phyloP scores from a whole-genome alignment of 2,329 filamentous ascomycete species.

The Fusarium nodosum region DNA sequence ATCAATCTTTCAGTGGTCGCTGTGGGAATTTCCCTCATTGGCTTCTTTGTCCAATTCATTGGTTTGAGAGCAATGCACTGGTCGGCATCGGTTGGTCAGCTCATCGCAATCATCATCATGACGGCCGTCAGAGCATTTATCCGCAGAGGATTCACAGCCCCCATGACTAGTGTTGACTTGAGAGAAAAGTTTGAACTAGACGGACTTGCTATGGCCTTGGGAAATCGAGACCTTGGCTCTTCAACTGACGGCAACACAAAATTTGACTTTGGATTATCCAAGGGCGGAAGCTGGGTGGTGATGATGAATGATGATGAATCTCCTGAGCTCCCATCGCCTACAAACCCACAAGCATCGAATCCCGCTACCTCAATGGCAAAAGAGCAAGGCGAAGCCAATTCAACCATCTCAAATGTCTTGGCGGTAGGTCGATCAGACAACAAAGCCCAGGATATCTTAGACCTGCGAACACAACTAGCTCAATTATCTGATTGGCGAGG shows the following conservation, averaged over 20 bases:
- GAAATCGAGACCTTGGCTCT: too few species aligned
- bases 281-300: too few species aligned
- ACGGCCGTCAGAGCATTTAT: neutral
- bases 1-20: too few species aligned
- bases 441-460: fast-evolving
- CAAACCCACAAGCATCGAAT: too few species aligned
- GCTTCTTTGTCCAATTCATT: neutral
- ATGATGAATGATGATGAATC: too few species aligned
- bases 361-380: too few species aligned
- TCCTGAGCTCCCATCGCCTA: too few species aligned
- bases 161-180: fast-evolving
- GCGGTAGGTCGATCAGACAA: too few species aligned
- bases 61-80: neutral
- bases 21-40: too few species aligned
- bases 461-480: neutral
- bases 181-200: neutral
- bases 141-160: fast-evolving
- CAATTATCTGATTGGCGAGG: neutral
- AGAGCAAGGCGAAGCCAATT: too few species aligned
- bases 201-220: fast-evolving
- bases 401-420: too few species aligned
- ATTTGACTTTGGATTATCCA: neutral
- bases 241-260: too few species aligned
- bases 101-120: neutral
- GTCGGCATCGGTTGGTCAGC: neutral